A percentile compares a stretch with the other conserved stretches of the same genome.
These are phyloP conservation scores for Lentinula edodes DNA, from an alignment of 768 basidiomycete genomes.

Conservation along the genomic window DNA sequence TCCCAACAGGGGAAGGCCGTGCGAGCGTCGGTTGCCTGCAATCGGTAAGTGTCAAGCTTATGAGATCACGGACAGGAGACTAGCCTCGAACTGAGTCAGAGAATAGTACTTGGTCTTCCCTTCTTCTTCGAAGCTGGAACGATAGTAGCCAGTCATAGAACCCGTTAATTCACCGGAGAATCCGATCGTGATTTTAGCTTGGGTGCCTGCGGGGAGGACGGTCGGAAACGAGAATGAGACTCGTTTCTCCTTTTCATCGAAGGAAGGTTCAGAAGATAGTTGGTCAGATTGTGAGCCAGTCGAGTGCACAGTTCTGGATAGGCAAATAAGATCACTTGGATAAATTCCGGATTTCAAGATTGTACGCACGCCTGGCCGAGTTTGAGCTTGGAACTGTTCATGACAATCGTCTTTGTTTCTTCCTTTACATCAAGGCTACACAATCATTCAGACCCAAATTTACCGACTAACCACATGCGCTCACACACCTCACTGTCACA, in stretches of 20 bases:
- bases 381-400: slow-evolving; percentile 41
- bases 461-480: background rate
- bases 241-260: slow-evolving; percentile 63
- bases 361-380: slow-evolving; percentile 32
- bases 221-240: slow-evolving; percentile 53
- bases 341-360: slow-evolving; percentile 9
- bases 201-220: slow-evolving; percentile 58
- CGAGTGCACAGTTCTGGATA: slow-evolving; percentile 41
- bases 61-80: background rate
- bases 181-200: slow-evolving; percentile 62
- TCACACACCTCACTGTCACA: slow-evolving; percentile 31
- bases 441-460: background rate
- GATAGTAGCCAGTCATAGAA: slow-evolving; percentile 83
- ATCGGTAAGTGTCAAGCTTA: background rate
- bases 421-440: slow-evolving; percentile 38
- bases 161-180: slow-evolving; percentile 67
- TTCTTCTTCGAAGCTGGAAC: slow-evolving; percentile 52
- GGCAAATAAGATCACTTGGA: background rate
- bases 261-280: slow-evolving; percentile 33
- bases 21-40: slow-evolving; percentile 79
- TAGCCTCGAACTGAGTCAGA: slow-evolving; percentile 86
- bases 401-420: slow-evolving; percentile 35
- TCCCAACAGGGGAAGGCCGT: slow-evolving; percentile 76
- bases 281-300: slow-evolving; percentile 48
- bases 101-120: slow-evolving; percentile 64